phyloP scores from a whole-genome alignment of 768 basidiomycete species.

The Amanita thiersii region DNA sequence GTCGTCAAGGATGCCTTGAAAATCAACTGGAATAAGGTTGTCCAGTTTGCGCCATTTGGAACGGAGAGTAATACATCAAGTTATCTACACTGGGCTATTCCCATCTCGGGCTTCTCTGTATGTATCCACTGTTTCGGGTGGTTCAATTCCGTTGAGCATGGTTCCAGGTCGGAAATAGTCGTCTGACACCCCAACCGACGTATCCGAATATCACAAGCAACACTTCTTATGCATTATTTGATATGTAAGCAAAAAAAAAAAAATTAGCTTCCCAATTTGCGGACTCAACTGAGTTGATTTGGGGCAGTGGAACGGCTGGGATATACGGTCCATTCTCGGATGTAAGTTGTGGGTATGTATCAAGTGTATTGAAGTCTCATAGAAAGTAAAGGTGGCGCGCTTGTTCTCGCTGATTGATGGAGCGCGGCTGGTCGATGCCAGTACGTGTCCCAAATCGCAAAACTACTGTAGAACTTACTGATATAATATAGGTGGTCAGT shows the following conservation, averaged over 20 bases:
- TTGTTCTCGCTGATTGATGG: slow-evolving; percentile 52
- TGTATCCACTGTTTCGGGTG: slow-evolving; percentile 10
- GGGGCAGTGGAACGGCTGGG: slow-evolving; percentile 54
- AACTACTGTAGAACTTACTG: neutral
- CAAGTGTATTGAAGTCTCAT: slow-evolving; percentile 1
- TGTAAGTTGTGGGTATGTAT: slow-evolving; percentile 27
- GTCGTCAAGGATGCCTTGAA: slow-evolving; percentile 51
- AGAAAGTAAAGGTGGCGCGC: slow-evolving; percentile 63
- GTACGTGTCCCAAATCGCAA: slow-evolving; percentile 21
- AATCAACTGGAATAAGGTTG: slow-evolving; percentile 69
- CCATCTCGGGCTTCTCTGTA: slow-evolving; percentile 48
- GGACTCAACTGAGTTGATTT: neutral
- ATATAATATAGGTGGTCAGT: slow-evolving; percentile 44
- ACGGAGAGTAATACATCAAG: slow-evolving; percentile 51
- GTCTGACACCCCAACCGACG: slow-evolving; percentile 48
- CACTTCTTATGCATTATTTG: slow-evolving; percentile 59
- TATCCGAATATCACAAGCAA: slow-evolving; percentile 50
- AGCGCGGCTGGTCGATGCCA: slow-evolving; percentile 60
- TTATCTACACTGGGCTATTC: slow-evolving; percentile 73
- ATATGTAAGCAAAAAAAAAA: slow-evolving; percentile 66
- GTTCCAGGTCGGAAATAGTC: slow-evolving; percentile 47
- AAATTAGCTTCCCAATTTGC: neutral
- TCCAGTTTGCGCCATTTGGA: slow-evolving; percentile 62
- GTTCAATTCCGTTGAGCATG: neutral
- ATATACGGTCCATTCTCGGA: slow-evolving; percentile 76